These are phyloP conservation scores for Plectosphaerella sp. DNA, from an alignment of 2,329 filamentous ascomycete genomes.

Conservation along the genomic window DNA sequence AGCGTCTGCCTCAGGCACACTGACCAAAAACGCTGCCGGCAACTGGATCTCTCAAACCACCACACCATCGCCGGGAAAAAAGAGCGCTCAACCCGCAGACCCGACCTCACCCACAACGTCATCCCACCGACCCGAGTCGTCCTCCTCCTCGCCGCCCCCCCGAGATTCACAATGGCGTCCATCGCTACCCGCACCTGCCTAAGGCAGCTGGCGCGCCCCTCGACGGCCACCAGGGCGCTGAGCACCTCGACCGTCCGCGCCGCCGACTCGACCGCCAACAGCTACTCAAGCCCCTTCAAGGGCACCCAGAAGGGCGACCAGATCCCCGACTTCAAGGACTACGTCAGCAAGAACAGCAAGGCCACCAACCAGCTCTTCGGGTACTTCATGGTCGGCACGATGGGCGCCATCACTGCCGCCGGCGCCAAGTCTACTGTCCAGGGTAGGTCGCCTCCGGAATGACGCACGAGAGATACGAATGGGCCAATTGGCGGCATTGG, in stretches of 20 bases:
- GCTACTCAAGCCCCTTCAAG: conserved; percentile 61
- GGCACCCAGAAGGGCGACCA: conserved; percentile 57
- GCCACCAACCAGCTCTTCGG: conserved; percentile 80
- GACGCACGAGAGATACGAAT: not conserved
- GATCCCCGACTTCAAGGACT: conserved; percentile 87
- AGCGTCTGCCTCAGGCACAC: conserved; percentile 22
- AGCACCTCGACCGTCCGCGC: conserved; percentile 49
- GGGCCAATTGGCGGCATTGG: not conserved
- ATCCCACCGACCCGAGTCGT: conserved; percentile 1
- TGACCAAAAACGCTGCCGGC: conserved; percentile 13
- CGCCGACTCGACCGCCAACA: conserved; percentile 37
- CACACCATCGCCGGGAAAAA: conserved; percentile 6
- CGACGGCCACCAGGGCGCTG: conserved; percentile 45
- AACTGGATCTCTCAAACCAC: conserved; percentile 19
- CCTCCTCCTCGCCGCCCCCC: conserved; percentile 4
- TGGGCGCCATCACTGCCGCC: conserved; percentile 87
- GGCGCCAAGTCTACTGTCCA: conserved; percentile 97
- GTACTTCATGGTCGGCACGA: conserved; percentile 97
- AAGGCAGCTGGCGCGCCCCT: conserved; percentile 47
- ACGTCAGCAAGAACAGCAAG: conserved; percentile 66
- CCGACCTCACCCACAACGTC: not conserved
- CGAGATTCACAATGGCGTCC: conserved; percentile 54
- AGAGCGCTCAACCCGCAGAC: conserved; percentile 5
- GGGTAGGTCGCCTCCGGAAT: conserved; percentile 57
- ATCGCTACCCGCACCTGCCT: conserved; percentile 62